A percentile compares a stretch with the other conserved stretches of the same genome.
Evolutionary conservation across 352 stramenopile genomes (phyloP).

Genomic region (Phytophthora pinifolia): DNA sequence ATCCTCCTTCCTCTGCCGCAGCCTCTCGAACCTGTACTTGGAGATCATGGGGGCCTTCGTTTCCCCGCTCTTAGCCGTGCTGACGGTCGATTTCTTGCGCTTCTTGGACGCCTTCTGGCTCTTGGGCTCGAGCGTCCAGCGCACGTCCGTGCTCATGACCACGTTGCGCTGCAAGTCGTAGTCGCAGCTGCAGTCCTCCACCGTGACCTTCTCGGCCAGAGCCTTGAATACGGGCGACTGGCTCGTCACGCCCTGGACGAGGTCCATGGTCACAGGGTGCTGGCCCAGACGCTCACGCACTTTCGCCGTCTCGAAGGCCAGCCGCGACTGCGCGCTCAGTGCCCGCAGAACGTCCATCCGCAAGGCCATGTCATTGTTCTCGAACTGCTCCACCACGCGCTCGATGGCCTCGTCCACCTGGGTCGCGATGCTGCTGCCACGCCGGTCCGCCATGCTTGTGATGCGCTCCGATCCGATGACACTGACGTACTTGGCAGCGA

Average conservation of each 20-base stretch:
- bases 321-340: slow-evolving; percentile 53
- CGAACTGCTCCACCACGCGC: slow-evolving; percentile 71
- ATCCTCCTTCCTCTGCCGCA: slow-evolving; percentile 19
- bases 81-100: slow-evolving; percentile 27
- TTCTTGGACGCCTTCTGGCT: slow-evolving; percentile 48
- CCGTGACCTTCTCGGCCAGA: slow-evolving; percentile 38
- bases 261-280: slow-evolving; percentile 62
- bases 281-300: slow-evolving; percentile 57
- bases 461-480: neutral
- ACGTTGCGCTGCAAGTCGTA: slow-evolving; percentile 67
- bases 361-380: slow-evolving; percentile 64
- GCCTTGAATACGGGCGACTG: slow-evolving; percentile 49
- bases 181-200: slow-evolving; percentile 62
- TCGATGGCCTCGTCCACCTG: slow-evolving; percentile 71
- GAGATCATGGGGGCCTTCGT: slow-evolving; percentile 34
- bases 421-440: slow-evolving; percentile 58
- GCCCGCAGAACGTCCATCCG: slow-evolving; percentile 67
- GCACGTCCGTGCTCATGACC: slow-evolving; percentile 55
- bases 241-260: slow-evolving; percentile 53
- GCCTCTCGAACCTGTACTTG: slow-evolving; percentile 54
- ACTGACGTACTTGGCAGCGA: slow-evolving; percentile 24
- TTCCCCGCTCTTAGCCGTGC: slow-evolving; percentile 5
- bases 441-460: slow-evolving; percentile 38
- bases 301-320: slow-evolving; percentile 70
- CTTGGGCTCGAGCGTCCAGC: slow-evolving; percentile 44